Conservation (phyloP, 495 filamentous ascomycete species). For the Trichoderma virens region DNA sequence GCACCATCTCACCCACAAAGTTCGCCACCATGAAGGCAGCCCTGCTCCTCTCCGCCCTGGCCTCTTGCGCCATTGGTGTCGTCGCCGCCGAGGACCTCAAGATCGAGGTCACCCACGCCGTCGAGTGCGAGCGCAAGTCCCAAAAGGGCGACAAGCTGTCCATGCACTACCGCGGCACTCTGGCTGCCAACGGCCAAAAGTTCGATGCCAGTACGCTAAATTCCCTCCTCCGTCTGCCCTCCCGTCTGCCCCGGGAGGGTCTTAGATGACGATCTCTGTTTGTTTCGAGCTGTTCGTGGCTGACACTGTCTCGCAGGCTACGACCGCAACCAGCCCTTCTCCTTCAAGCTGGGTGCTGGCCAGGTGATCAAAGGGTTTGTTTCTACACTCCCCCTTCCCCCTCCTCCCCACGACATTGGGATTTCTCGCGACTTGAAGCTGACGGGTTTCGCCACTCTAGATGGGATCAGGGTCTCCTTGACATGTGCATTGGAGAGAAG, state of each 20-base stretch:
- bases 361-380: slow-evolving; percentile 79
- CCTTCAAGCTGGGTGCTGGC: slow-evolving; percentile 69
- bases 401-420: background rate
- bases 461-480: slow-evolving; percentile 86
- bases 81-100: slow-evolving; percentile 50
- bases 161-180: slow-evolving; percentile 83
- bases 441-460: slow-evolving; percentile 20
- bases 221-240: background rate
- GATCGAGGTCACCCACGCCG: slow-evolving; percentile 66
- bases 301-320: slow-evolving; percentile 41
- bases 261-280: background rate
- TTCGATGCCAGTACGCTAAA: slow-evolving; percentile 48
- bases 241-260: background rate
- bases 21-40: slow-evolving; percentile 44
- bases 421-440: background rate
- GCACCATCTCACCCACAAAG: background rate
- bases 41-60: slow-evolving; percentile 47
- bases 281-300: slow-evolving; percentile 14
- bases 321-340: slow-evolving; percentile 65
- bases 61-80: slow-evolving; percentile 42
- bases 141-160: slow-evolving; percentile 66
- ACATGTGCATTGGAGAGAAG: slow-evolving; percentile 98
- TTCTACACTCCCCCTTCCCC: background rate
- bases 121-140: slow-evolving; percentile 64
- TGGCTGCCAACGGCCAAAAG: slow-evolving; percentile 46